Percentiles rank a stretch among this genome's conserved stretches.
phyloP scores from a whole-genome alignment of 2,329 filamentous ascomycete species.

The Alternaria burnsii region DNA sequence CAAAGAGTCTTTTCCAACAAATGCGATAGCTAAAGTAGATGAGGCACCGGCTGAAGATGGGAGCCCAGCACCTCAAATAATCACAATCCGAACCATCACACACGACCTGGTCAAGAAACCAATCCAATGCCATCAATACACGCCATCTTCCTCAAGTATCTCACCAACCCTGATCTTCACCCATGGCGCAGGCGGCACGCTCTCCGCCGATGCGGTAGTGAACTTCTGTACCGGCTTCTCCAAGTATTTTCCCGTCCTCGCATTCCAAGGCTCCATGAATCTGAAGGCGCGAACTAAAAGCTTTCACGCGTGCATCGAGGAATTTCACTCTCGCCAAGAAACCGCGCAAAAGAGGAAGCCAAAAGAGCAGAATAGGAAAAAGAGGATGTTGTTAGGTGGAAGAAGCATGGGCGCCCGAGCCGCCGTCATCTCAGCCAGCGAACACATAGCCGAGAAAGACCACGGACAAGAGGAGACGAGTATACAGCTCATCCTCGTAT shows the following conservation, averaged over 20 bases:
- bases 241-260: conserved; percentile 30
- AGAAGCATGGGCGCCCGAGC: conserved; percentile 57
- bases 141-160: not conserved
- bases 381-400: conserved; percentile 45
- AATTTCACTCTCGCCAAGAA: conserved; percentile 10
- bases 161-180: conserved; percentile 51
- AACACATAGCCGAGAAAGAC: not conserved
- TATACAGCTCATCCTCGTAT: conserved; percentile 48
- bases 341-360: not conserved
- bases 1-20: not conserved
- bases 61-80: not conserved
- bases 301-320: conserved; percentile 49
- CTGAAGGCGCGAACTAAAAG: conserved; percentile 48
- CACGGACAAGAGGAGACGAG: not conserved
- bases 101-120: conserved; percentile 30
- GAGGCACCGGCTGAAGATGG: not conserved
- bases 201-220: conserved; percentile 49
- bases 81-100: conserved; percentile 19
- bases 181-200: conserved; percentile 56
- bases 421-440: conserved; percentile 48
- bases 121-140: conserved; percentile 32
- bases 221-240: conserved; percentile 53
- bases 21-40: not conserved
- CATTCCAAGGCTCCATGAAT: conserved; percentile 55
- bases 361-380: fast-evolving